A percentile compares a stretch with the other conserved stretches of the same genome.
phyloP scores from a whole-genome alignment of 148 eudicot genomes.

The Vaccinium macrocarpon region DNA sequence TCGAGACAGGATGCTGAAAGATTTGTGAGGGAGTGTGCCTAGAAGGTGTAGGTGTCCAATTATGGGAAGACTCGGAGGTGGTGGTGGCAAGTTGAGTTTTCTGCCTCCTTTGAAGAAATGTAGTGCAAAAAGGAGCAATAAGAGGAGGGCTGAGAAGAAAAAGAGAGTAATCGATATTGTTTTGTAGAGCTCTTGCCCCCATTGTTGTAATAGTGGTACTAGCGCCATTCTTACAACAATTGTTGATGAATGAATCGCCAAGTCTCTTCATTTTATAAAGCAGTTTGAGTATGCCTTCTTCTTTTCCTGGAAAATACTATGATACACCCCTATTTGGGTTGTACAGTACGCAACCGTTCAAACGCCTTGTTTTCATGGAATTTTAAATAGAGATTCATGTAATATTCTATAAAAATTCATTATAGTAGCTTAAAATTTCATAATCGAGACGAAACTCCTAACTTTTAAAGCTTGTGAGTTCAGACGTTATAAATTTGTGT shows the following conservation, averaged over 20 bases:
- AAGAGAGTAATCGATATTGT: neutral
- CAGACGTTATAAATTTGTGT: too few species aligned
- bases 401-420: too few species aligned
- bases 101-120: neutral
- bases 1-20: neutral
- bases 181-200: neutral
- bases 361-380: too few species aligned
- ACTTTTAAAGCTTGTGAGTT: too few species aligned
- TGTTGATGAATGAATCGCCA: neutral
- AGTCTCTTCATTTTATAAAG: neutral
- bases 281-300: neutral
- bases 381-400: too few species aligned
- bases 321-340: constrained; percentile 41
- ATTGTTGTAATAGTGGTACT: neutral
- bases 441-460: too few species aligned
- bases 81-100: neutral
- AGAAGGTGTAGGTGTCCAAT: constrained; percentile 5
- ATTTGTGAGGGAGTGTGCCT: neutral
- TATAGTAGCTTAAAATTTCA: too few species aligned
- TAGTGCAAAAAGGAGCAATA: neutral
- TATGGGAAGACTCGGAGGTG: constrained; percentile 12
- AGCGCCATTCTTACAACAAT: neutral
- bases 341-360: neutral
- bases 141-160: neutral
- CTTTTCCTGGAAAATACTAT: too few species aligned